phyloP scores from a whole-genome alignment of 345 rosid species.

The Toxicodendron radicans region DNA sequence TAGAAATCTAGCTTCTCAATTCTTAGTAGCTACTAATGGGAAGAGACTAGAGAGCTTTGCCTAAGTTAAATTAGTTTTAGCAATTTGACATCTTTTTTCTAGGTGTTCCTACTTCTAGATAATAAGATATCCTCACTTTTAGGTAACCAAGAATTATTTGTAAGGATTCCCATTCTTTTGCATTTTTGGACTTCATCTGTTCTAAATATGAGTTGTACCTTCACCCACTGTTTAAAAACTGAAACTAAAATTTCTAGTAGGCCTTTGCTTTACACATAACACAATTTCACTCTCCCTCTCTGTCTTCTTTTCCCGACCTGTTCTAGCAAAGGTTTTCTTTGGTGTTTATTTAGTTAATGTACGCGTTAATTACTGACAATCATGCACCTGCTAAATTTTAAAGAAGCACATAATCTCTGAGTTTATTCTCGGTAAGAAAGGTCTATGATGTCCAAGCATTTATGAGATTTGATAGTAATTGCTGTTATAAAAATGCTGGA shows the following conservation, averaged over 20 bases:
- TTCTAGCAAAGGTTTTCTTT: neutral
- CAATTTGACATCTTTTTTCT: neutral
- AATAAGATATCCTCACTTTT: neutral
- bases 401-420: neutral
- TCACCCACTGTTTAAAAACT: neutral
- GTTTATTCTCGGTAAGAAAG: neutral
- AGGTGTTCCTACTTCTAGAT: neutral
- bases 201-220: neutral
- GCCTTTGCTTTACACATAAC: neutral
- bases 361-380: neutral
- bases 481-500: neutral
- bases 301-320: neutral
- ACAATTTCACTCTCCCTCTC: neutral
- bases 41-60: neutral
- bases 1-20: constrained; percentile 19
- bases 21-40: constrained; percentile 19
- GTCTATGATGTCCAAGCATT: neutral
- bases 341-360: neutral
- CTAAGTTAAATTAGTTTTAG: neutral
- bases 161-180: neutral
- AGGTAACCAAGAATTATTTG: neutral
- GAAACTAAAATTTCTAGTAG: neutral
- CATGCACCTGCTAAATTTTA: constrained; percentile 3
- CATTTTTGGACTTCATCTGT: neutral
- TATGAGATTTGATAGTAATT: neutral